Evolutionary conservation across 331 rosid genomes (phyloP).

Genomic region (Quercus phellos): DNA sequence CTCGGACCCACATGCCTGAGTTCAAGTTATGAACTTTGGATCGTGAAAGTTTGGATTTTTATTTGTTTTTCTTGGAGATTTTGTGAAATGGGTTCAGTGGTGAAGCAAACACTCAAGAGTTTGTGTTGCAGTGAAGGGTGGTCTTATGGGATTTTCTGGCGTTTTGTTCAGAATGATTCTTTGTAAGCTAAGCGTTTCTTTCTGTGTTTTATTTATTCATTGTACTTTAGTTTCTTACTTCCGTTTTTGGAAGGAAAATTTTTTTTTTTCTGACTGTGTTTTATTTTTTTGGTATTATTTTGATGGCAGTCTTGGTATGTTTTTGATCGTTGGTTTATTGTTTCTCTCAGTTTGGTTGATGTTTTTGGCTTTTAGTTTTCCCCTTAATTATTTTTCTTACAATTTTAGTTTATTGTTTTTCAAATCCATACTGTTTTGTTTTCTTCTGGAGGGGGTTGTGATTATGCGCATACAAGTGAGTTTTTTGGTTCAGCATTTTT

Average conservation of each 20-base stretch:
- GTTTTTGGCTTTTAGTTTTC: not conserved
- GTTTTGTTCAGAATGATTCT: slow-evolving; percentile 55
- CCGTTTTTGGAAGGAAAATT: not conserved
- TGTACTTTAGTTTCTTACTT: not conserved
- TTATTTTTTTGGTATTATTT: not conserved
- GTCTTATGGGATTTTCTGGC: slow-evolving; percentile 83
- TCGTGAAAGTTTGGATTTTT: slow-evolving; percentile 11
- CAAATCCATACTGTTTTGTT: not conserved
- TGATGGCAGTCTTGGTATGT: not conserved
- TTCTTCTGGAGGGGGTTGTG: not conserved
- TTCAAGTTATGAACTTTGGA: slow-evolving; percentile 14
- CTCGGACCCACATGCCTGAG: slow-evolving; percentile 6
- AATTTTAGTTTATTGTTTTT: not conserved
- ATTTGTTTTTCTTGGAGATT: not conserved
- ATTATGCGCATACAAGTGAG: not conserved
- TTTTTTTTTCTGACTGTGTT: not conserved
- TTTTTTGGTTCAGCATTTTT: not conserved
- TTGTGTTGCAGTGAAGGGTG: slow-evolving; percentile 56
- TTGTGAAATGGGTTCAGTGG: slow-evolving; percentile 37
- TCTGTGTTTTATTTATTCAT: not conserved
- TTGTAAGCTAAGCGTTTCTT: slow-evolving; percentile 38
- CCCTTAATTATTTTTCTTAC: not conserved
- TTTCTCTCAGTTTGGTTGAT: not conserved
- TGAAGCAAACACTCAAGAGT: slow-evolving; percentile 45
- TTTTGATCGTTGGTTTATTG: not conserved